Percentiles rank a stretch among this genome's conserved stretches.
Conservation (phyloP, 257 asterid species). For the Fraxinus americana region DNA sequence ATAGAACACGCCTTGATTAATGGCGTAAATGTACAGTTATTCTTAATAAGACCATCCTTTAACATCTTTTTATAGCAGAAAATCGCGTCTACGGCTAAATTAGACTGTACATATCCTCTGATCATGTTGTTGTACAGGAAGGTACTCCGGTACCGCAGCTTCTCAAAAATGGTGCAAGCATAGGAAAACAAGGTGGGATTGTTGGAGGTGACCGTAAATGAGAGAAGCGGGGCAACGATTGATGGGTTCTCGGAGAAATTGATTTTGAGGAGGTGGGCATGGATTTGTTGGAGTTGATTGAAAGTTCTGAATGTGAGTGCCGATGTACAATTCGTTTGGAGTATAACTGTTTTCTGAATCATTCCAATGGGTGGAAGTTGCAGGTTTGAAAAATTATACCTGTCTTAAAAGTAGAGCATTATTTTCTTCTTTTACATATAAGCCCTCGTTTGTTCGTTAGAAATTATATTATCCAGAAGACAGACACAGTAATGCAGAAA, state of each 20-base stretch:
- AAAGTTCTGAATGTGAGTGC: slow-evolving; percentile 21
- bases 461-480: too few relatives aligned
- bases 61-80: slow-evolving; percentile 61
- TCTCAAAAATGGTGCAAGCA: slow-evolving; percentile 41
- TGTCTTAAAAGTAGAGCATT: too few relatives aligned
- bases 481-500: too few relatives aligned
- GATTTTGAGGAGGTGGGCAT: slow-evolving; percentile 56
- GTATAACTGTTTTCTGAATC: background rate
- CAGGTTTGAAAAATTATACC: too few relatives aligned
- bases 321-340: background rate
- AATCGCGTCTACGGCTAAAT: slow-evolving; percentile 46
- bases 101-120: slow-evolving; percentile 55
- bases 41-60: slow-evolving; percentile 42
- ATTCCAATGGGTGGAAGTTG: background rate
- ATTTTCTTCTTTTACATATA: too few relatives aligned
- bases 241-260: slow-evolving; percentile 37
- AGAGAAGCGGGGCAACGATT: slow-evolving; percentile 51
- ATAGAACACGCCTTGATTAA: slow-evolving; percentile 67
- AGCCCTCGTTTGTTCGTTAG: too few relatives aligned
- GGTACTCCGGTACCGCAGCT: slow-evolving; percentile 44
- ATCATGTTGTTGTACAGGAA: slow-evolving; percentile 70
- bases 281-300: slow-evolving; percentile 60
- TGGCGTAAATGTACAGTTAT: slow-evolving; percentile 74
- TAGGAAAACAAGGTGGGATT: slow-evolving; percentile 49
- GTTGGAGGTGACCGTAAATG: slow-evolving; percentile 48